Conservation (phyloP, 495 filamentous ascomycete species). For the Lophiotrema nucula region DNA sequence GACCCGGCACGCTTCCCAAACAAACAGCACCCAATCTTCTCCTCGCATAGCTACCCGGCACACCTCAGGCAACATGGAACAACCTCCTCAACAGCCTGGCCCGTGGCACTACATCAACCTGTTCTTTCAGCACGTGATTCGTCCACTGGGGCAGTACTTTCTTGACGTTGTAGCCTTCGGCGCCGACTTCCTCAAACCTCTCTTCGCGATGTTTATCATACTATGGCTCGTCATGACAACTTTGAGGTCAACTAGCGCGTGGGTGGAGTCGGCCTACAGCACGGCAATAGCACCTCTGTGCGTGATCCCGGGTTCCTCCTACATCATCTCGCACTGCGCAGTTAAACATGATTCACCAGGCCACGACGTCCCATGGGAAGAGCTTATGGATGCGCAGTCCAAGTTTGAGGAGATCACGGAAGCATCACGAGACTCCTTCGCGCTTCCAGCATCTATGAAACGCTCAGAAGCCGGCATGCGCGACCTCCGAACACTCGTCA, state of each 20-base stretch:
- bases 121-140: slow-evolving; percentile 28
- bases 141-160: slow-evolving; percentile 45
- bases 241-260: slow-evolving; percentile 50
- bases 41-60: slow-evolving; percentile 4
- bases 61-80: not conserved
- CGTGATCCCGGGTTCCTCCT: slow-evolving; percentile 58
- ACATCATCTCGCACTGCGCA: slow-evolving; percentile 60
- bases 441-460: slow-evolving; percentile 68
- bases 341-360: not conserved
- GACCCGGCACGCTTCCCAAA: not conserved
- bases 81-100: not conserved
- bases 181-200: slow-evolving; percentile 52
- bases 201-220: slow-evolving; percentile 55
- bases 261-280: slow-evolving; percentile 51
- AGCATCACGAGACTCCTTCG: slow-evolving; percentile 55
- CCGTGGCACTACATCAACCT: slow-evolving; percentile 9
- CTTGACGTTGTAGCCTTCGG: slow-evolving; percentile 50
- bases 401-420: slow-evolving; percentile 66
- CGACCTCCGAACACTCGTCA: slow-evolving; percentile 67
- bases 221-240: slow-evolving; percentile 52
- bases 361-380: slow-evolving; percentile 58
- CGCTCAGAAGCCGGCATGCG: slow-evolving; percentile 68
- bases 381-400: slow-evolving; percentile 63
- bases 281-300: slow-evolving; percentile 60
- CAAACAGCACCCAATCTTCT: slow-evolving; percentile 1